Evolutionary conservation across 2,329 filamentous ascomycete genomes (phyloP), one percentile per base, ranked within the genome.

Genomic region (Sporothrix euskadiensis): DNA sequence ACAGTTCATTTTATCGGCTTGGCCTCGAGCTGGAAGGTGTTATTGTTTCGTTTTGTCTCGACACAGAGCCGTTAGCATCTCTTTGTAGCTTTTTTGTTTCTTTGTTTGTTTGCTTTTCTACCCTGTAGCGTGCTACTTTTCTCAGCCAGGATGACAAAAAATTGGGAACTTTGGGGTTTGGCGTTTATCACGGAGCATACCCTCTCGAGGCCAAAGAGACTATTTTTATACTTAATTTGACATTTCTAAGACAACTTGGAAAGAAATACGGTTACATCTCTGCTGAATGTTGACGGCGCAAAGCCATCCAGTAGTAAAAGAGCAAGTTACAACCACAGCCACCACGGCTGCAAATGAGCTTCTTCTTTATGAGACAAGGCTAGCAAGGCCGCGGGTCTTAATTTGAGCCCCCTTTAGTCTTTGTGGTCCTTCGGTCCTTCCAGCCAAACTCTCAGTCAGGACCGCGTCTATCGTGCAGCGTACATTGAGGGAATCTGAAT

Each of bases 181-280:
- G 65, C 65, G 65, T 69, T 69, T 30, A 26, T 35, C 4, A 52
- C 65, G 44, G 63, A 52, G 44, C 44, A 69, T 69, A 69, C 47
- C 30, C 47, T 68, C 59, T 63, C 44, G 39, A 44, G 39, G 61
- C 39, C 12, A 30, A 39, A 65, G 59, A 44, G 39, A 47, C 35
- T 41, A 44, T 65, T 65, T 44, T 16, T 65, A 30, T 65, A 65
- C 19, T 26, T 19, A 47, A 65, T 65, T 26, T 52, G 52, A 26
- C 30, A 26, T 68, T 32, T 30, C 35, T n/a, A 10, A 14, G 26
- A 49, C 41, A 8, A 4, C n/a, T 4, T 56, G 0, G n/a, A 44
- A 19, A 44, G 8, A 32, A 26, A 12, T 3, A 30, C 35, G 35
- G 1, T n/a, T 56, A 7, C 22, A 0, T 26, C 52, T 16, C 19